These are phyloP conservation scores for Aspergillus luchuensis DNA, from an alignment of 2,329 filamentous ascomycete species.

Conservation along the genomic window DNA sequence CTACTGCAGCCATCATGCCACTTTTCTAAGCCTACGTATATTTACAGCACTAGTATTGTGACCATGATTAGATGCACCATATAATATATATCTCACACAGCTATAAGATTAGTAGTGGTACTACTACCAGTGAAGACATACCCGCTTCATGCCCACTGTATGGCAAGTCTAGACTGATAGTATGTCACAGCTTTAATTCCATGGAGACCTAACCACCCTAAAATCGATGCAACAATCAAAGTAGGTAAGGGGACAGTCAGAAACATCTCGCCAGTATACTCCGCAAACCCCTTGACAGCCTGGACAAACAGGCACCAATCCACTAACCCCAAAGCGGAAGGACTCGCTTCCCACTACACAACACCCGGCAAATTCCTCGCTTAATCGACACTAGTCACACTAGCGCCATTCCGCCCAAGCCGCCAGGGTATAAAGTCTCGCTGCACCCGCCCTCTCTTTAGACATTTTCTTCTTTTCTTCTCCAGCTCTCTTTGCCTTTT, in stretches of 20 bases:
- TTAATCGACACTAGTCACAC: constrained; percentile 14
- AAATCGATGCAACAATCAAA: background rate
- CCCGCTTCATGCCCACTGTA: too few species aligned
- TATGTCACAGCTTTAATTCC: too few species aligned
- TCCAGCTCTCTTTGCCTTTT: constrained; percentile 57
- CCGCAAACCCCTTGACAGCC: background rate
- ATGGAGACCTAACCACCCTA: too few species aligned
- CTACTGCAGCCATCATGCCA: too few species aligned
- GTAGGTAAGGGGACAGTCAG: background rate
- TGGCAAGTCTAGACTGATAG: too few species aligned
- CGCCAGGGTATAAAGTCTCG: constrained; percentile 9
- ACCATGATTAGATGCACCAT: too few species aligned
- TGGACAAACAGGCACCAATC: background rate
- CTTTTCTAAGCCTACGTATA: too few species aligned
- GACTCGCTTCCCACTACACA: background rate
- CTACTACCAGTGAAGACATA: too few species aligned
- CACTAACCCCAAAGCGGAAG: background rate
- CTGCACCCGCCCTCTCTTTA: constrained; percentile 26
- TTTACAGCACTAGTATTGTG: too few species aligned
- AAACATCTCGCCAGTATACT: background rate
- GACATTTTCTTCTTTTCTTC: constrained; percentile 44
- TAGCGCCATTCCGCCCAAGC: constrained; percentile 1
- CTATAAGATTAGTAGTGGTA: too few species aligned
- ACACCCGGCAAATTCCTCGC: constrained; percentile 1
- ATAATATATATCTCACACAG: too few species aligned